Conservation (phyloP, 2,329 filamentous ascomycete genomes). For the Ceratocystiopsis sp. region DNA sequence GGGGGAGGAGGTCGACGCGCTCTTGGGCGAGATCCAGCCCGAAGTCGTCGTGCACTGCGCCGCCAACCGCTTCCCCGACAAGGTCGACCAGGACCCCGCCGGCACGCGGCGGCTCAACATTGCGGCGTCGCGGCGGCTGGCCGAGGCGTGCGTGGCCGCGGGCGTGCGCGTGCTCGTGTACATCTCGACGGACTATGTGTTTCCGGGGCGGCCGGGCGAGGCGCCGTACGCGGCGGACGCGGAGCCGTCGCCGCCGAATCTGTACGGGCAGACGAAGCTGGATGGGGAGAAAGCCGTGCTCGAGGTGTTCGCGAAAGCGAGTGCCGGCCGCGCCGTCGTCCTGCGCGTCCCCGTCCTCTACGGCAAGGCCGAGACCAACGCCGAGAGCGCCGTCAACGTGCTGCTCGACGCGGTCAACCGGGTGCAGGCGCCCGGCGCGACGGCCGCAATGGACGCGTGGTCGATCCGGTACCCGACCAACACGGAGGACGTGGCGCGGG, state of each 20-base stretch:
- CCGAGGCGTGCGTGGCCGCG: constrained; percentile 43
- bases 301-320: constrained; percentile 32
- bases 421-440: constrained; percentile 43
- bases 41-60: constrained; percentile 71
- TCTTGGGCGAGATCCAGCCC: too few relatives aligned
- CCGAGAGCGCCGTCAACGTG: constrained; percentile 70
- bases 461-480: constrained; percentile 73
- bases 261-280: constrained; percentile 49
- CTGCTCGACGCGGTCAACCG: constrained; percentile 64
- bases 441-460: constrained; percentile 73
- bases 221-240: constrained; percentile 61
- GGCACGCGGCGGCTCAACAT: constrained; percentile 61
- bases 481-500: constrained; percentile 69
- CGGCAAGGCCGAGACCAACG: constrained; percentile 50
- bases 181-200: constrained; percentile 73
- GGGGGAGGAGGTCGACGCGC: constrained; percentile 28
- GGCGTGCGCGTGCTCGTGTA: constrained; percentile 52
- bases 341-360: constrained; percentile 75
- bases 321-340: constrained; percentile 41
- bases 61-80: constrained; percentile 76
- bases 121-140: constrained; percentile 49
- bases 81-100: constrained; percentile 63
- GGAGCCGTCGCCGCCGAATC: constrained; percentile 52
- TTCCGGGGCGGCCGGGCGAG: constrained; percentile 56
- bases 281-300: constrained; percentile 48